Base-by-base conservation (phyloP, 345 rosid species). In the Arabidopsis arenosa region DNA sequence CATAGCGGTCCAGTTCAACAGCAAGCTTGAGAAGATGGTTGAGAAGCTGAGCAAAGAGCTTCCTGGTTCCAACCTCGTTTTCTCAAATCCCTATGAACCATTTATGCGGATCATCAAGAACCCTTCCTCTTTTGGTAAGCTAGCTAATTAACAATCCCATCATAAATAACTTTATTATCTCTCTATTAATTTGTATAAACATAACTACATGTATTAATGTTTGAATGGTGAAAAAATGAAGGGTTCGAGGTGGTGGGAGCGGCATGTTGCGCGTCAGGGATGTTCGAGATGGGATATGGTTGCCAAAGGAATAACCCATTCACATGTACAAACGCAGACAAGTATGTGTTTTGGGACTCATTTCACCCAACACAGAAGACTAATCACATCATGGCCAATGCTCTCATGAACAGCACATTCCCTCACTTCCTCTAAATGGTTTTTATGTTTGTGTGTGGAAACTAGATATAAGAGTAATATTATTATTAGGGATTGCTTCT, bases 201-300 rank as follows among this genome's bases (percentile, higher is more conserved):
- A 49, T 17, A 49, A 51, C 10, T 8, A 33, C 3, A 4, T 61
- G 6, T 61, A 13, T 1, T 17, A 8, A 56, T 23, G 35, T 41
- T 62, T 55, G 30, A 51, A 18, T 51, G 55, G 55, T 51, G 30
- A 51, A 51, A 51, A 51, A 17, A 17, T 43, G 37, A 26, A 63
- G 68, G 96, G 51, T 78, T 90, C 41, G 86, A 87, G 51, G 84
- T 74, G 7, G 76, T 87, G 0, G 62, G 45, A 1, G 58, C 82
- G 32, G 93, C 88, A 23, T 90, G 96, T 12, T 90, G 96, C 18
- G 93, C 92, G 0, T 83, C 90, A 0, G 96, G 96, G 12, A 84
- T 86, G 93, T 90, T 78, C 56, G 96, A 90, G 83, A 87, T 90
- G 96, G 93, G 93, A 0, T 90, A 88, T 65, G 80, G 88, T 21